Evolutionary conservation across 805 yeast genomes (phyloP).

Genomic region (Metschnikowia aberdeeniae): DNA sequence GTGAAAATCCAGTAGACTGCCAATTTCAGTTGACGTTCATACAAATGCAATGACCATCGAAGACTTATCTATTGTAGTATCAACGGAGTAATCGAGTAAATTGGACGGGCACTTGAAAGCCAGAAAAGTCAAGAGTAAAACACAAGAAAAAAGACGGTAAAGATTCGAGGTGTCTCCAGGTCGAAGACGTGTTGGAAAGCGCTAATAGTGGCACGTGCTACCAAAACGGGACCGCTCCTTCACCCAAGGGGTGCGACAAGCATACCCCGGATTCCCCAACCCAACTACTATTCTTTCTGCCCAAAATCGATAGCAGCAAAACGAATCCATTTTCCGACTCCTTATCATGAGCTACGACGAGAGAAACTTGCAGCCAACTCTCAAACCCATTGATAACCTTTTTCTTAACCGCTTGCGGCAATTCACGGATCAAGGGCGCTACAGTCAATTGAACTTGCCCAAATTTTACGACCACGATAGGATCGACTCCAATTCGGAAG

Average conservation of each 20-base stretch:
- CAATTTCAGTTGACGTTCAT: neutral
- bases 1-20: slow-evolving; percentile 42
- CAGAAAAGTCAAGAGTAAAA: too few relatives aligned
- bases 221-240: neutral
- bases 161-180: too few relatives aligned
- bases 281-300: too few relatives aligned
- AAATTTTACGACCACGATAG: slow-evolving; percentile 68
- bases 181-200: too few relatives aligned
- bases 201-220: neutral
- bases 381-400: slow-evolving; percentile 71
- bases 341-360: slow-evolving; percentile 16
- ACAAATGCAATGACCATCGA: too few relatives aligned
- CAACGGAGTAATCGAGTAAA: too few relatives aligned
- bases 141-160: too few relatives aligned
- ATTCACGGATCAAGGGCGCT: slow-evolving; percentile 78
- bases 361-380: slow-evolving; percentile 49
- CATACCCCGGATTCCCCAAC: slow-evolving; percentile 2
- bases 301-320: too few relatives aligned
- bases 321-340: neutral
- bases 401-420: slow-evolving; percentile 72
- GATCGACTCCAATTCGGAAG: slow-evolving; percentile 39
- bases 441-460: slow-evolving; percentile 68
- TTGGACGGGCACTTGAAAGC: too few relatives aligned
- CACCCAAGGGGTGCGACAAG: neutral
- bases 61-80: too few relatives aligned